phyloP scores from a whole-genome alignment of 2,329 filamentous ascomycete genomes.

The Orbilia oligospora region DNA sequence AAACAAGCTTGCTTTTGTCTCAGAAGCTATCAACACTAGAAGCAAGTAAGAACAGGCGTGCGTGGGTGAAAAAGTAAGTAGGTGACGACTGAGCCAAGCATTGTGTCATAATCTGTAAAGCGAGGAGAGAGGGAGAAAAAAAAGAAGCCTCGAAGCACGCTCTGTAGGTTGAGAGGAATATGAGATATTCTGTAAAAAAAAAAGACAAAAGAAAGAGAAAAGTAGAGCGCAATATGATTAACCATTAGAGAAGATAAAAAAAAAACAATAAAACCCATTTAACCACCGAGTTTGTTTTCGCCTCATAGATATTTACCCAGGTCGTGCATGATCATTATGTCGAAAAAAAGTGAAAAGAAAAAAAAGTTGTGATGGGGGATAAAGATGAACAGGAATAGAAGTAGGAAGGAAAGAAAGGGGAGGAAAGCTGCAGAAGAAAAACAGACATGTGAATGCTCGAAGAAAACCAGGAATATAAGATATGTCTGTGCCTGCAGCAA shows the following conservation, averaged over 20 bases:
- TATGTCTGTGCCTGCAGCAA: constrained; percentile 57
- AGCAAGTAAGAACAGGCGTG: constrained; percentile 19
- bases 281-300: constrained; percentile 48
- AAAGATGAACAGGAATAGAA: constrained; percentile 21
- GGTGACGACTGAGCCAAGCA: constrained; percentile 4
- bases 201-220: constrained; percentile 11
- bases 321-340: constrained; percentile 59
- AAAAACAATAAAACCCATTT: constrained; percentile 35
- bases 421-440: constrained; percentile 16
- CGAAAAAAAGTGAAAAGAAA: neutral
- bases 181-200: constrained; percentile 10
- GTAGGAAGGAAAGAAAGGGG: neutral
- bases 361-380: constrained; percentile 7
- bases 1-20: constrained; percentile 29
- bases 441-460: constrained; percentile 42
- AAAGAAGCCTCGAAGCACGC: constrained; percentile 6
- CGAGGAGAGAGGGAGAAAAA: neutral
- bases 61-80: constrained; percentile 16
- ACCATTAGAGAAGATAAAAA: constrained; percentile 37
- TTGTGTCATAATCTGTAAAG: constrained; percentile 5
- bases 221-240: constrained; percentile 38
- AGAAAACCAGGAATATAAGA: constrained; percentile 27
- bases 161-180: constrained; percentile 20
- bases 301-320: constrained; percentile 56
- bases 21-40: constrained; percentile 29